phyloP scores from a whole-genome alignment of 345 rosid genomes.

The Dipteronia sinensis region DNA sequence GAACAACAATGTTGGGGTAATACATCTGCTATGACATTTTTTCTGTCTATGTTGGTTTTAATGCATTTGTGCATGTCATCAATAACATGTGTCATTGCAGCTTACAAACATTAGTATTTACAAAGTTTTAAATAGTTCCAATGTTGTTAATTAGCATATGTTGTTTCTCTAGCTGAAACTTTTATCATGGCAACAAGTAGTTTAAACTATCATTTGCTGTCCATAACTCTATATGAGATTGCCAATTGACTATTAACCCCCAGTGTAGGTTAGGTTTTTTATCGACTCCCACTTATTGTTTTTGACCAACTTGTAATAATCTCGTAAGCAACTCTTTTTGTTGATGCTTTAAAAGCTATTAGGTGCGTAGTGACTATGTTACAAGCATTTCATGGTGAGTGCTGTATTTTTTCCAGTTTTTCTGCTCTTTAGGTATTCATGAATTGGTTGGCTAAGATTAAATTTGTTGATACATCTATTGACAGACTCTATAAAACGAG shows the following conservation, averaged over 20 bases:
- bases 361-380: neutral
- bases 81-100: neutral
- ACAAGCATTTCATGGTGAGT: neutral
- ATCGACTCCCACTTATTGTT: neutral
- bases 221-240: neutral
- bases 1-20: conserved; percentile 58
- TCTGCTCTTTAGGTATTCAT: neutral
- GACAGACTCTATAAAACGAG: neutral
- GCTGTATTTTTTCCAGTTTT: neutral
- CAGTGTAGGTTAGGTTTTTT: neutral
- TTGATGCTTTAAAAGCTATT: neutral
- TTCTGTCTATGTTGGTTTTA: neutral
- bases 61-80: neutral
- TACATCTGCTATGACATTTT: neutral
- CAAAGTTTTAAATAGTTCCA: neutral
- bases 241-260: neutral
- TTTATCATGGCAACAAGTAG: neutral
- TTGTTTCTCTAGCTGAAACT: neutral
- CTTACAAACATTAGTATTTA: neutral
- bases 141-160: neutral
- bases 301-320: neutral
- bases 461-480: neutral
- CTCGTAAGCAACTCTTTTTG: neutral
- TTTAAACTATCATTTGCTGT: neutral
- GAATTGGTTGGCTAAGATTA: neutral